Evolutionary conservation across 2,329 filamentous ascomycete species (phyloP).

Genomic region (Scorias spongiosa): DNA sequence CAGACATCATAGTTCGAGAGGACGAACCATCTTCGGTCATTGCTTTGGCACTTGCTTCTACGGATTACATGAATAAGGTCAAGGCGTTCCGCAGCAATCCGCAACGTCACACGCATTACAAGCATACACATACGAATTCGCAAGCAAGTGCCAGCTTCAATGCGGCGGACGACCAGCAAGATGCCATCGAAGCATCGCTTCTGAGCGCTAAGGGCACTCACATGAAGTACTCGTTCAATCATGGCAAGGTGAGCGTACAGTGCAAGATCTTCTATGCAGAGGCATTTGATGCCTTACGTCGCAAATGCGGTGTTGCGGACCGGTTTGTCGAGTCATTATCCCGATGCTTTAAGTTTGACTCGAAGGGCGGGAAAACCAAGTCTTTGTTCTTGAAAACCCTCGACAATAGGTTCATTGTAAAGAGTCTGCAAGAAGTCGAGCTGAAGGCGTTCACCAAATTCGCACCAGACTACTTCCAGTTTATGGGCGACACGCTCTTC

Average conservation of each 20-base stretch:
- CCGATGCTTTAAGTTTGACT: conserved; percentile 93
- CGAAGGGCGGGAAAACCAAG: conserved; percentile 93
- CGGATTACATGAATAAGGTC: conserved; percentile 74
- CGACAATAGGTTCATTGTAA: conserved; percentile 85
- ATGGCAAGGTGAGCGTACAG: conserved; percentile 84
- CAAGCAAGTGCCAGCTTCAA: conserved; percentile 15
- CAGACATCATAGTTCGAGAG: conserved; percentile 90
- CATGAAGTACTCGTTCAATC: conserved; percentile 87
- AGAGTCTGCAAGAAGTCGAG: conserved; percentile 79
- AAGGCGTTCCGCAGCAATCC: conserved; percentile 41
- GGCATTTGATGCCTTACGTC: conserved; percentile 85
- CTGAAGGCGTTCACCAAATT: conserved; percentile 90
- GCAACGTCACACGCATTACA: conserved; percentile 9
- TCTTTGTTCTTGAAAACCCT: conserved; percentile 94
- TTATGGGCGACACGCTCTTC: conserved; percentile 93
- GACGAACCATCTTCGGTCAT: conserved; percentile 95
- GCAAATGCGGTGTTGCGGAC: conserved; percentile 84
- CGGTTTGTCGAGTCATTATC: conserved; percentile 91
- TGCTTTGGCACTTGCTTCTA: conserved; percentile 75
- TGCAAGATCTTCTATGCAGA: conserved; percentile 99
- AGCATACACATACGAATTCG: conserved; percentile 10
- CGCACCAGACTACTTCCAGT: conserved; percentile 90
- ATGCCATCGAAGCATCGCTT: conserved; percentile 71
- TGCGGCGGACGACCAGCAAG: conserved; percentile 40
- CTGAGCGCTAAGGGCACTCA: conserved; percentile 78